These are phyloP conservation scores for Usnea hakonensis DNA, from an alignment of 495 filamentous ascomycete species.

Conservation along the genomic window DNA sequence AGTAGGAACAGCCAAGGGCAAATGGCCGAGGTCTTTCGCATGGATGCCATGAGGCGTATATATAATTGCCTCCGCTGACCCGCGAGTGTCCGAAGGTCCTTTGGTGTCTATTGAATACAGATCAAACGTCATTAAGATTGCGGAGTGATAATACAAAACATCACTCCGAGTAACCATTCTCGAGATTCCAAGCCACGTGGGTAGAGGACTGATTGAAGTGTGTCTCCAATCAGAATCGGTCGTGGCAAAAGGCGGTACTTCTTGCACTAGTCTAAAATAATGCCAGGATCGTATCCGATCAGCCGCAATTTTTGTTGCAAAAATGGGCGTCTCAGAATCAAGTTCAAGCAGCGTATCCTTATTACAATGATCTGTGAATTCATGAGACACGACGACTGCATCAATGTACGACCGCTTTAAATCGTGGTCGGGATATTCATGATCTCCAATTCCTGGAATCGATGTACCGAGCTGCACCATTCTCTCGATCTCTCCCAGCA, in stretches of 20 bases:
- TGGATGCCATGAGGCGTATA: conserved; percentile 52
- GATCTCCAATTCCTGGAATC: background rate
- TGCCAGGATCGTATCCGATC: conserved; percentile 39
- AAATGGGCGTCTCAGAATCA: conserved; percentile 38
- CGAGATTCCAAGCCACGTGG: conserved; percentile 42
- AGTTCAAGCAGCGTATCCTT: conserved; percentile 44
- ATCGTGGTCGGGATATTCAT: background rate
- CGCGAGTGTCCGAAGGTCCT: conserved; percentile 11
- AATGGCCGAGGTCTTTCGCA: conserved; percentile 27
- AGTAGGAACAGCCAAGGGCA: conserved; percentile 32
- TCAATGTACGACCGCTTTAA: conserved; percentile 33
- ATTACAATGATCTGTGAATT: conserved; percentile 55
- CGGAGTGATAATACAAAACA: conserved; percentile 45
- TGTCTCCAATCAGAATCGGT: conserved; percentile 31
- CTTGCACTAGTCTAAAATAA: conserved; percentile 40
- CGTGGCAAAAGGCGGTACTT: conserved; percentile 28
- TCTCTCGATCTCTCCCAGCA: conserved; percentile 30
- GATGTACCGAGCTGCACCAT: conserved; percentile 18
- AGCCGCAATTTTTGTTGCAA: conserved; percentile 43
- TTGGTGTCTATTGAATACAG: conserved; percentile 12
- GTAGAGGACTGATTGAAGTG: conserved; percentile 33
- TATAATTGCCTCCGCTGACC: conserved; percentile 40
- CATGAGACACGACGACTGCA: conserved; percentile 42
- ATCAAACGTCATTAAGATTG: conserved; percentile 43
- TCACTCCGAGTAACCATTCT: conserved; percentile 39